phyloP scores from a whole-genome alignment of 2,329 filamentous ascomycete species.

The Sporothrix dimorphospora region DNA sequence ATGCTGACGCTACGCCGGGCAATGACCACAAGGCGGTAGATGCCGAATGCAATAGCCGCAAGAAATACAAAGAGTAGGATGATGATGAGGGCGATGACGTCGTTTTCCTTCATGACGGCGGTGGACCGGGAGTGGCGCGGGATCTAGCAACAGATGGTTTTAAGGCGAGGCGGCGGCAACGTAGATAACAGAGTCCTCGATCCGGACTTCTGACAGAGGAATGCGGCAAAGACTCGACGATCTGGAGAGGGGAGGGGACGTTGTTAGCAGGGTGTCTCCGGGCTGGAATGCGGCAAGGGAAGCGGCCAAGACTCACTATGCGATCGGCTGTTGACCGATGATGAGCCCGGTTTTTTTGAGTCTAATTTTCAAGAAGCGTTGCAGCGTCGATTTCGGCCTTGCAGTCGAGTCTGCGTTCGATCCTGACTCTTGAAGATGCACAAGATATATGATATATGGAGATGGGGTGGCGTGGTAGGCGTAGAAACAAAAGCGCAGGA shows the following conservation, averaged over 20 bases:
- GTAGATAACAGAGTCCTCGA: no score
- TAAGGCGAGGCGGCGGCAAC: not conserved
- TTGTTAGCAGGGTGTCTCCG: not conserved
- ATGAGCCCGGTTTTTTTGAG: not conserved
- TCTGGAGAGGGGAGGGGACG: not conserved
- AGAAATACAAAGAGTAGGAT: conserved; percentile 67
- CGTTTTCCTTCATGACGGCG: conserved; percentile 64
- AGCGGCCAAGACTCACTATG: not conserved
- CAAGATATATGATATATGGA: not conserved
- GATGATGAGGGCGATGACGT: conserved; percentile 70
- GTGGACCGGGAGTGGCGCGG: conserved; percentile 25
- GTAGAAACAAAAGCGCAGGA: no score
- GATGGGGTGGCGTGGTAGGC: not conserved
- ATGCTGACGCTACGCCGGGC: conserved; percentile 51
- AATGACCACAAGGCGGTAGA: conserved; percentile 62
- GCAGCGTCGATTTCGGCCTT: not conserved
- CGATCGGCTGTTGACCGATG: not conserved
- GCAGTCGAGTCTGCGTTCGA: not conserved
- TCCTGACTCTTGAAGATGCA: not conserved
- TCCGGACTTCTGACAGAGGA: not conserved
- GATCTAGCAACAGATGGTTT: not conserved
- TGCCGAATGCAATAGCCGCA: conserved; percentile 63
- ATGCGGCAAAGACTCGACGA: not conserved
- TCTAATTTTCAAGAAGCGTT: not conserved
- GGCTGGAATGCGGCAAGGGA: conserved; percentile 16